Conservation (phyloP, 2,329 filamentous ascomycete genomes). For the Fusarium pininemorale region DNA sequence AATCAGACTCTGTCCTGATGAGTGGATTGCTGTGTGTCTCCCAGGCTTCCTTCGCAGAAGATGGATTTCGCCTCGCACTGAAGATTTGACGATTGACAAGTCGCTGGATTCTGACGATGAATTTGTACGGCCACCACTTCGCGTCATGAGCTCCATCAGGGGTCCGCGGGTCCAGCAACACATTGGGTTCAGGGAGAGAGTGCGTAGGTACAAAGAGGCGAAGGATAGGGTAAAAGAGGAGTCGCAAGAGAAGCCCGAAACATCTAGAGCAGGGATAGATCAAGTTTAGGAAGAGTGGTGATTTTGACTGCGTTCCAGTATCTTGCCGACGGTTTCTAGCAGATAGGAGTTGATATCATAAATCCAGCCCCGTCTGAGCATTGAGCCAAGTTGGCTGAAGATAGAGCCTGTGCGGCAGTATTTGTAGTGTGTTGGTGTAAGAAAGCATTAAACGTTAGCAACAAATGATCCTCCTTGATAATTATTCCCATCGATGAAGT, state of each 20-base stretch:
- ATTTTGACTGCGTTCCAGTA: neutral
- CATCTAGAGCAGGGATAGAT: constrained; percentile 5
- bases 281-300: constrained; percentile 2
- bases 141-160: constrained; percentile 45
- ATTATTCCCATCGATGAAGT: neutral
- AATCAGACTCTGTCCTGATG: constrained; percentile 79
- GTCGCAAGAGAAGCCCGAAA: neutral
- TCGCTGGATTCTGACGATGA: constrained; percentile 35
- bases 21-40: constrained; percentile 48
- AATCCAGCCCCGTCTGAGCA: neutral
- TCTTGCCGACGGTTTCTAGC: neutral
- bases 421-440: neutral
- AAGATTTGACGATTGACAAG: constrained; percentile 25
- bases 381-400: neutral
- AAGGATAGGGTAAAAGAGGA: constrained; percentile 28
- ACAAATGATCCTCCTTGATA: neutral
- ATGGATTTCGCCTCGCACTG: constrained; percentile 37
- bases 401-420: neutral
- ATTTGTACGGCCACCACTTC: constrained; percentile 36
- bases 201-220: constrained; percentile 43
- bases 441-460: neutral
- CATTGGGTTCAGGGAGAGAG: constrained; percentile 43
- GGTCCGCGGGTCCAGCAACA: constrained; percentile 44
- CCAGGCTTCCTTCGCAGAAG: constrained; percentile 43
- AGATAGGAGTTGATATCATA: neutral